These are phyloP conservation scores for Hemileia vastatrix DNA, from an alignment of 1,284 basidiomycete genomes.

Conservation along the genomic window DNA sequence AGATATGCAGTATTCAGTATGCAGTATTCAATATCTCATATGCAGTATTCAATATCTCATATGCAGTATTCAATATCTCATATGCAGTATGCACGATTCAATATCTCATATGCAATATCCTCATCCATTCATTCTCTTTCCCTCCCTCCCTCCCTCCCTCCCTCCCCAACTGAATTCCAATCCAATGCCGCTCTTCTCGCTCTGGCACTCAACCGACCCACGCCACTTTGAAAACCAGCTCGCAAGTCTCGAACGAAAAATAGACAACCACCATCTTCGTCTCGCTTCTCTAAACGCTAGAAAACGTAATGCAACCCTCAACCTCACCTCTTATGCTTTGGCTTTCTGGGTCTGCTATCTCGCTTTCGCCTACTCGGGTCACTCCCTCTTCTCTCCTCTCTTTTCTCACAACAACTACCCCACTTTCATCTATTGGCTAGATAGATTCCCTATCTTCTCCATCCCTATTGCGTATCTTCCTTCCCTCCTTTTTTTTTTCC, in stretches of 20 bases:
- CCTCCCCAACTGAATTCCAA: too few relatives aligned
- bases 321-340: slow-evolving; percentile 72
- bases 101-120: too few relatives aligned
- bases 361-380: slow-evolving; percentile 47
- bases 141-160: too few relatives aligned
- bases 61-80: too few relatives aligned
- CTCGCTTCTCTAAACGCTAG: slow-evolving; percentile 38
- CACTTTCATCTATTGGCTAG: not conserved
- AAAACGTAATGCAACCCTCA: slow-evolving; percentile 67
- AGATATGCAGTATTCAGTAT: too few relatives aligned
- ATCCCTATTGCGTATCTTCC: slow-evolving; percentile 68
- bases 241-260: slow-evolving; percentile 8
- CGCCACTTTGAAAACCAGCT: slow-evolving; percentile 15
- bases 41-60: too few relatives aligned
- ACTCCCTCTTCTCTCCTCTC: slow-evolving; percentile 27
- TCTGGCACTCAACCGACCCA: not conserved
- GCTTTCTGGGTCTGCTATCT: slow-evolving; percentile 70
- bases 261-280: slow-evolving; percentile 7
- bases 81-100: too few relatives aligned
- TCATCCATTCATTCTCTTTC: too few relatives aligned
- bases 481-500: not conserved
- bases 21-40: too few relatives aligned
- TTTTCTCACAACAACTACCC: not conserved
- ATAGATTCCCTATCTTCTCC: slow-evolving; percentile 3
- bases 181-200: too few relatives aligned